Base-by-base conservation (phyloP, 352 stramenopile species). In the Phytopythium litorale region DNA sequence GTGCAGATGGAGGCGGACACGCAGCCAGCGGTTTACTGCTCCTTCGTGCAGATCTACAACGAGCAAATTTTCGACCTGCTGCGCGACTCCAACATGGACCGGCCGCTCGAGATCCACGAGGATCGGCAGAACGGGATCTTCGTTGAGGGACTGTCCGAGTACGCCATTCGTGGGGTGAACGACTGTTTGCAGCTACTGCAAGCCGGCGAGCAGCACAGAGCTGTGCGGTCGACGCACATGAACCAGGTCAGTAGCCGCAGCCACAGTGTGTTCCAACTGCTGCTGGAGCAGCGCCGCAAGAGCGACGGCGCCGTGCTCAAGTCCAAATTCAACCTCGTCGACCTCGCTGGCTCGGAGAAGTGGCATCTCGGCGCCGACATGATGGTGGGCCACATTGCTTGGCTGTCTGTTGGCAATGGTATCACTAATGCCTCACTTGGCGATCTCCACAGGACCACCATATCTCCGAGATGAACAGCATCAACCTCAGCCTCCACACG, bases 271-370 rank as follows among this genome's bases (percentile, higher is more conserved):
- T 95, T 98, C 55, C 89, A 97, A 57, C 58, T 98, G 0, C 56
- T 92, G 16, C 76, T 97, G 16, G 89, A 96, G 62, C 77, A 91
- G 58, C 74, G 79, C 37, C 81, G 73, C 21, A 79, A 76, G 45
- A 58, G 53, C 8, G 85, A 92, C 63, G 84, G 77, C 33, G 83
- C 73, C 4, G 57, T 91, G 23, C 69, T 97, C 54, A 92, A 92
- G 55, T 94, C 90, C 55, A 98, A 98, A 66, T 96, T 98, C 65
- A 98, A 98, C 72, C 73, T 98, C 7, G 92, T 98, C n/a, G 92
- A 98, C 67, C 75, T 98, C 16, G 92, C 91, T 9, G 92, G 92
- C 12, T 97, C 90, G 8, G 93, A 98, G 63, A 98, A 98, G 63
- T 98, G 93, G 92, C 92, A 96, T 63, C 76, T 85, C 53, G 75